Percentiles rank a stretch among this genome's conserved stretches.
phyloP scores from a whole-genome alignment of 495 filamentous ascomycete species.

The Wilcoxina mikolae region DNA sequence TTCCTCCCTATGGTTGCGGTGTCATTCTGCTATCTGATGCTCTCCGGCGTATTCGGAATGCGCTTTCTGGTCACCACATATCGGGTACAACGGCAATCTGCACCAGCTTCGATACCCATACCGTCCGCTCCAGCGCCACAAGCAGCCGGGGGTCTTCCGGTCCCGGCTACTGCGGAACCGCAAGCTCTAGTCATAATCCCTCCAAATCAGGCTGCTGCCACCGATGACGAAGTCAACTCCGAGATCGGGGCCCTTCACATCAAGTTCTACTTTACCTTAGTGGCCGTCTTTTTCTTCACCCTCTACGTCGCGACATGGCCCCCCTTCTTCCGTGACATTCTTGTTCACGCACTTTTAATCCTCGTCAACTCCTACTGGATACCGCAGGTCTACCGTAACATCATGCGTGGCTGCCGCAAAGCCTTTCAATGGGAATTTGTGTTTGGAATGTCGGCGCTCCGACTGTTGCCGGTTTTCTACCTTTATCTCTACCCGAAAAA shows the following conservation, averaged over 20 bases:
- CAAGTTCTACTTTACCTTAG: constrained; percentile 59
- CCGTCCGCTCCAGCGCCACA: constrained; percentile 23
- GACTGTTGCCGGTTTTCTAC: constrained; percentile 65
- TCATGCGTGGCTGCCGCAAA: constrained; percentile 78
- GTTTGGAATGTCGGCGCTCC: constrained; percentile 61
- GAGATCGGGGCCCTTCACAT: constrained; percentile 64
- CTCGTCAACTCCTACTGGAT: constrained; percentile 78
- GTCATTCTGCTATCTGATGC: constrained; percentile 57
- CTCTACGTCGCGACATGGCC: constrained; percentile 66
- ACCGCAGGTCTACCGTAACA: constrained; percentile 81
- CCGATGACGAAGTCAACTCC: constrained; percentile 29
- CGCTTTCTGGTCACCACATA: constrained; percentile 81
- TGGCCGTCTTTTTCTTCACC: constrained; percentile 55
- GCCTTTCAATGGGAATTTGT: constrained; percentile 80
- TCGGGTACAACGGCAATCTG: constrained; percentile 62
- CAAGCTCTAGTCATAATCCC: constrained; percentile 62
- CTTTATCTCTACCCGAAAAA: constrained; percentile 62
- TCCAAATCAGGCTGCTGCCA: constrained; percentile 57
- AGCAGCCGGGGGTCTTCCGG: constrained; percentile 40
- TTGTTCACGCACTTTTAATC: constrained; percentile 52
- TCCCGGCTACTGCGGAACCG: constrained; percentile 44
- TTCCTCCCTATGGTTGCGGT: constrained; percentile 53
- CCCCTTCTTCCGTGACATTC: constrained; percentile 47
- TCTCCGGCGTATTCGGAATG: constrained; percentile 59
- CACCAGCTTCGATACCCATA: constrained; percentile 22